Conservation (phyloP, 306 rosid species). For the Clitoria ternatea region DNA sequence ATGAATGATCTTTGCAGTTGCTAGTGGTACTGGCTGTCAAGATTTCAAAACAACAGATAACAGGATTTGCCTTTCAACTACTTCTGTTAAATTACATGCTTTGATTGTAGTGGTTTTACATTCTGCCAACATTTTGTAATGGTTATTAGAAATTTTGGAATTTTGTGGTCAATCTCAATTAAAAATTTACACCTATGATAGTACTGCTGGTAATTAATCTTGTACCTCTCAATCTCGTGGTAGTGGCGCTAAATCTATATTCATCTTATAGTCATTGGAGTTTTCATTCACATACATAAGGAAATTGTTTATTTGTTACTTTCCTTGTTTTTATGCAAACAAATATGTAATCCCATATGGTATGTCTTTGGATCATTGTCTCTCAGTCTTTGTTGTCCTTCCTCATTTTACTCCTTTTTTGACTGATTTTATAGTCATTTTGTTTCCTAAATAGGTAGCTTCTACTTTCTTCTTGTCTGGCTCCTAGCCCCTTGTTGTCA, state of each 20-base stretch:
- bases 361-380: too few species aligned
- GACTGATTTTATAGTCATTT: too few species aligned
- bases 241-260: neutral
- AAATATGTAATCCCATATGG: too few species aligned
- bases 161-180: neutral
- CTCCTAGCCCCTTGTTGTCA: too few species aligned
- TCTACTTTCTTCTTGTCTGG: too few species aligned
- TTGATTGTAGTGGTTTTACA: neutral
- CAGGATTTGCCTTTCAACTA: neutral
- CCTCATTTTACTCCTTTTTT: too few species aligned
- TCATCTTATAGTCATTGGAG: neutral
- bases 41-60: neutral
- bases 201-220: neutral
- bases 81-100: neutral
- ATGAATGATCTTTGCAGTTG: constrained; percentile 5
- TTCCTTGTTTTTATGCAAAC: too few species aligned
- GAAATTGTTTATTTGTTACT: too few species aligned
- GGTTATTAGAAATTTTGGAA: neutral
- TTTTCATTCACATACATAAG: too few species aligned
- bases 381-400: too few species aligned
- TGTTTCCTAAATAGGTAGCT: too few species aligned
- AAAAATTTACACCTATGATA: neutral
- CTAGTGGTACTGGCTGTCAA: neutral
- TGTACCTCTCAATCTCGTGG: neutral
- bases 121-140: neutral